A percentile compares a stretch with the other conserved stretches of the same genome.
Evolutionary conservation across 192 early-diverging fungal genomes (phyloP).

Genomic region (Rhizoclosmatium globosum): DNA sequence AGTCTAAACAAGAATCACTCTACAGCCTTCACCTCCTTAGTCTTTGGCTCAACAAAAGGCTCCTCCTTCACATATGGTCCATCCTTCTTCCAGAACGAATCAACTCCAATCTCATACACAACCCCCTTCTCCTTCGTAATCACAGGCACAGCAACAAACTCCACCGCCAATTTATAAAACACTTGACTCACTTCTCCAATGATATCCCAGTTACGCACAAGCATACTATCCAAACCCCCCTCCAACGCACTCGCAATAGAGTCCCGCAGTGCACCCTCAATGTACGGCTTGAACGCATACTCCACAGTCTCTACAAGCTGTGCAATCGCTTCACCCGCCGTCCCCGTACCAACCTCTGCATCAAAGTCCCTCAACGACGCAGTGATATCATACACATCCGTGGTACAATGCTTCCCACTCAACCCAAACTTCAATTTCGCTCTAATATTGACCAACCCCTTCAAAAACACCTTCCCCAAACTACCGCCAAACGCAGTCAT

Average conservation of each 20-base stretch:
- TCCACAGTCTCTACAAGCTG: conserved; percentile 7
- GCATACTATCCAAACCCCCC: conserved; percentile 1
- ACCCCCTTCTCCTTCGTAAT: conserved; percentile 28
- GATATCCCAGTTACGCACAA: conserved; percentile 31
- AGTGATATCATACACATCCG: conserved; percentile 25
- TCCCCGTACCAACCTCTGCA: conserved; percentile 11
- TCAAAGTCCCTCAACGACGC: conserved; percentile 26
- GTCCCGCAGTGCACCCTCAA: not conserved
- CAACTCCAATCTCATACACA: conserved; percentile 24
- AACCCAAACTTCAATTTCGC: conserved; percentile 28
- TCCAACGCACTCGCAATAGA: conserved; percentile 4
- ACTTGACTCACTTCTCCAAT: conserved; percentile 19
- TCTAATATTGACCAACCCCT: conserved; percentile 7
- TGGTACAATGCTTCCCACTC: conserved; percentile 17
- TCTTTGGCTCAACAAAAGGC: not conserved
- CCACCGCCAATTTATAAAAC: conserved; percentile 23
- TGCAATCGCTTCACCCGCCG: conserved; percentile 23
- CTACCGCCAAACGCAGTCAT: conserved; percentile 8
- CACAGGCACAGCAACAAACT: not conserved
- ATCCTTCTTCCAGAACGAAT: conserved; percentile 13
- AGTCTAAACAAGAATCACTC: not conserved
- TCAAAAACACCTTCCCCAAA: conserved; percentile 3
- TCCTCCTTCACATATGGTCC: conserved; percentile 4
- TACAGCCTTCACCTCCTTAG: not conserved
- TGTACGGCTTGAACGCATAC: not conserved